Evolutionary conservation across 2,329 filamentous ascomycete species (phyloP), one percentile per base, ranked within the genome.

Genomic region (Exophiala calicioides): DNA sequence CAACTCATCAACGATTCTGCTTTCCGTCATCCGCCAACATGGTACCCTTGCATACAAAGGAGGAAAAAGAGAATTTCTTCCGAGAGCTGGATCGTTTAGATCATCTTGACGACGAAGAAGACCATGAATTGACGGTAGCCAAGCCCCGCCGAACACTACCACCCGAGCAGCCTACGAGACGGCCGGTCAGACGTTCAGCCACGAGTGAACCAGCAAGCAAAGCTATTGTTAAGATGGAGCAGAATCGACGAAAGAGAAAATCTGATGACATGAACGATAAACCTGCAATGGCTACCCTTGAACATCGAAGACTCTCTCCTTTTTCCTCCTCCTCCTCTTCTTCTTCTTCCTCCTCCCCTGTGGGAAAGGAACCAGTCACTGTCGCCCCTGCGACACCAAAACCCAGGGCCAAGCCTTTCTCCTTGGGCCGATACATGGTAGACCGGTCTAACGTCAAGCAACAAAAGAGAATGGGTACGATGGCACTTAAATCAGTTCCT

Each of bases 401-500:
- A n/a, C n/a, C n/a, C n/a, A n/a, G n/a, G n/a, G n/a, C n/a, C n/a
- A n/a, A n/a, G n/a, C n/a, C n/a, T n/a, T n/a, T n/a, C n/a, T n/a
- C n/a, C 24, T 4, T 30, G 21, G 33, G 23, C 31, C 16, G 31
- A 32, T 31, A 44, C 7, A 26, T 52, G 21, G 50, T 50, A 21
- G 45, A 49, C 29, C 39, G 48, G 19, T 52, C 45, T 13, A 47
- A 51, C 12, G 8, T 55, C 4, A 32, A 44, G 29, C 40, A 79
- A 57, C 30, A 81, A 80, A 60, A 51, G 57, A 24, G 56, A 51
- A 34, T 35, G 48, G 26, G 40, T n/a, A 31, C n/a, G 27, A 21
- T 33, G 10, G 30, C 30, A 29, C 15, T 12, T 19, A 38, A 31
- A 38, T 51, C 73, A 15, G 68, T 78, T 1, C 75, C 80, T 0